A percentile compares a stretch with the other conserved stretches of the same genome.
Evolutionary conservation across 169 alveolate species (phyloP).

Genomic region (Plasmodium blacklocki): DNA sequence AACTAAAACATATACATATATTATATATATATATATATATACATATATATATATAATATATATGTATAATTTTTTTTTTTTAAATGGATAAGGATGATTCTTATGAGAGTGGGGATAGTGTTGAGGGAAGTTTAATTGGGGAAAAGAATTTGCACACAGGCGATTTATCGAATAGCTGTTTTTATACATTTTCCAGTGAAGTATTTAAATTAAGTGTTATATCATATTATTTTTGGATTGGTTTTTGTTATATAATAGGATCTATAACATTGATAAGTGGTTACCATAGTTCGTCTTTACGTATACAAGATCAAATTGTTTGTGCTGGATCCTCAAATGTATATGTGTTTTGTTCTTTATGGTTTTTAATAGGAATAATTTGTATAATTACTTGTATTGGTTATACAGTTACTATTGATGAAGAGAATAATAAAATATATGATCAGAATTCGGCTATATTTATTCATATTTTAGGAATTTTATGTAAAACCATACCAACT

Average conservation of each 20-base stretch:
- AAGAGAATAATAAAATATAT: constrained; percentile 29
- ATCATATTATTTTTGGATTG: constrained; percentile 55
- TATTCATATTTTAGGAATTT: constrained; percentile 33
- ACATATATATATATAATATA: not conserved
- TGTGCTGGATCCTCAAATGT: constrained; percentile 73
- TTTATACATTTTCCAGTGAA: constrained; percentile 41
- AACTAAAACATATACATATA: too few species aligned
- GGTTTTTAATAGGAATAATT: constrained; percentile 57
- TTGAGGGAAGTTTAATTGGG: constrained; percentile 12
- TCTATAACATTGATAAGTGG: constrained; percentile 28
- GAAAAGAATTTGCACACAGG: not conserved
- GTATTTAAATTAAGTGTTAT: constrained; percentile 52
- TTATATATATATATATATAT: not conserved
- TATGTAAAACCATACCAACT: constrained; percentile 70
- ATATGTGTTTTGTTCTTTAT: constrained; percentile 36
- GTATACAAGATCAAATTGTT: constrained; percentile 46
- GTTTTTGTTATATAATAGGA: constrained; percentile 48
- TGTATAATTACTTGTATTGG: constrained; percentile 40
- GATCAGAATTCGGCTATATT: constrained; percentile 35
- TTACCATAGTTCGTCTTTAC: constrained; percentile 27
- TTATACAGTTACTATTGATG: constrained; percentile 23
- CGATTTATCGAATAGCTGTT: constrained; percentile 20
- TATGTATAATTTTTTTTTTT: not conserved
- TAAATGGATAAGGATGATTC: constrained; percentile 62
- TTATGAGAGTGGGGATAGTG: constrained; percentile 31